Evolutionary conservation across 2,329 filamentous ascomycete species (phyloP), one percentile per base, ranked within the genome.

Genomic region (Alternaria gaisen): DNA sequence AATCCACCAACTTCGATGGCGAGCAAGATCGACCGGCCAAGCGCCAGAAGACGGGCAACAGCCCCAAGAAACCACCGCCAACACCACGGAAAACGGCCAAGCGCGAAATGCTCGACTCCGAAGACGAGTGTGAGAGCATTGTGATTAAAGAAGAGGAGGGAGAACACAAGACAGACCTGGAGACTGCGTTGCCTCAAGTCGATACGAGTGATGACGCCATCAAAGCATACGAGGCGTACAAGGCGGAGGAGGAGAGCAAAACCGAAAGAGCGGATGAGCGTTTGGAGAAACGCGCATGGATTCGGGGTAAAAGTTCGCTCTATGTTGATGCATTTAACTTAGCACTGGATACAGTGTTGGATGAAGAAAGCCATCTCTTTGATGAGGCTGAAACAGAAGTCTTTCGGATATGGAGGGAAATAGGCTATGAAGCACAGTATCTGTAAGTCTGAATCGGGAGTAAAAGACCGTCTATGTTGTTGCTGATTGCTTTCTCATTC

Each of bases 251-350:
- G 54, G 78, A 79, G 4, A 74, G 80, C 10, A 74, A 82, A 9
- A 71, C 72, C 34, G 72, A 64, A 12, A 62, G 52, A 16, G 72
- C 83, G 5, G 83, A 85, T 63, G 80, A 83, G 38, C 82, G 86
- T 8, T 73, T 90, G 14, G 84, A 84, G 58, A 80, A 87, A 53
- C 83, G 82, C 52, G 85, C 81, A 61, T 97, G 92, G 92, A 80
- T 88, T 5, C 88, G 85, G 71, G 92, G 93, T 0, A 89, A 88
- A 75, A 96, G 90, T 72, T 98, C 94, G 1, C 92, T 99, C 56
- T 99, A 99, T 72, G 93, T 97, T 18, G 95, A 99, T 80, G 95
- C 95, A 0, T 99, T 99, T 83, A 97, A 97, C 72, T 83, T 98
- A 14, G 93, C 94, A 2, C 82, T 99, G 50, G 90, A 94, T 60